Evolutionary conservation across 225 moss, liverwort and hornwort species (phyloP).

Genomic region (Climacium dendroides): DNA sequence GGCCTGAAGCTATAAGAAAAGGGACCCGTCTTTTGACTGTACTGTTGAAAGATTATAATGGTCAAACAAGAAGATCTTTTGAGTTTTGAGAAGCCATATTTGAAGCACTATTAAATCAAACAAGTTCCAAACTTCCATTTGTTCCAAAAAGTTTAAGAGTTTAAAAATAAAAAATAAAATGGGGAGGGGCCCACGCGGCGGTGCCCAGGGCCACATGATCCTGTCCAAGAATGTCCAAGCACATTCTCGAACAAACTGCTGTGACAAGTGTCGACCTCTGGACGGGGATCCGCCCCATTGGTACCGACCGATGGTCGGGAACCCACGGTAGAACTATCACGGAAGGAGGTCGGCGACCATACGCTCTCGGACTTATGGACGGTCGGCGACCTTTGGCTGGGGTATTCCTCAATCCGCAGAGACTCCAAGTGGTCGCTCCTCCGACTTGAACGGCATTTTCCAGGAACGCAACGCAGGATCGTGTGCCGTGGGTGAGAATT

Average conservation of each 20-base stretch:
- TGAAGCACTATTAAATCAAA: no score
- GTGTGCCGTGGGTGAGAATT: not conserved
- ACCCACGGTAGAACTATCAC: not conserved
- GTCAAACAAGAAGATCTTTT: no score
- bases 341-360: not conserved
- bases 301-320: not conserved
- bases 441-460: not conserved
- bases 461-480: not conserved
- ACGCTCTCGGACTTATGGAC: not conserved
- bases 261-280: not conserved
- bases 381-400: not conserved
- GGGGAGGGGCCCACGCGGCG: not conserved
- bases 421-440: not conserved
- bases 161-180: not conserved
- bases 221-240: not conserved
- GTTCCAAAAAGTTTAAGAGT: not conserved
- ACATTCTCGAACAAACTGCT: not conserved
- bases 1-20: no score
- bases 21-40: no score
- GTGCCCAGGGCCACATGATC: not conserved
- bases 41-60: no score
- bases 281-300: not conserved
- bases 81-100: no score
- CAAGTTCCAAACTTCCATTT: no score
- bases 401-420: not conserved